Evolutionary conservation across 345 rosid species (phyloP).

Genomic region (Syzygium oleosum): DNA sequence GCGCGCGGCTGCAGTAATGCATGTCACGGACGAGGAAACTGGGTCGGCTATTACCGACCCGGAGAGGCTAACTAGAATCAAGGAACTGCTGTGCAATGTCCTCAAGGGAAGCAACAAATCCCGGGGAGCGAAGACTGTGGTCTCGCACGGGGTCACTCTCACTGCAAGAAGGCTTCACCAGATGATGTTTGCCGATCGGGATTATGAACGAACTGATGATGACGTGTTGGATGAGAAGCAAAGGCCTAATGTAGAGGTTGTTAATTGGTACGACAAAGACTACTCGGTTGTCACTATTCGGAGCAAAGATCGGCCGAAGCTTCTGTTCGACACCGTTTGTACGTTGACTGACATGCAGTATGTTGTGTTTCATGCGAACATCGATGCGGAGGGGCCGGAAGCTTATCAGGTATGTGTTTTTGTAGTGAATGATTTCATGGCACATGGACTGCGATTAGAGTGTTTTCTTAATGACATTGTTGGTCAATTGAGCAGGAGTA

Average conservation of each 20-base stretch:
- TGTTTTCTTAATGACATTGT: not conserved
- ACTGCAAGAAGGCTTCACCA: slow-evolving; percentile 93
- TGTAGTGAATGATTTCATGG: not conserved
- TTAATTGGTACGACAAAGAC: slow-evolving; percentile 73
- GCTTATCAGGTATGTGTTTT: slow-evolving; percentile 57
- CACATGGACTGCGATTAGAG: not conserved
- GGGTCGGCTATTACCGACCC: slow-evolving; percentile 58
- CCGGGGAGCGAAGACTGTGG: slow-evolving; percentile 58
- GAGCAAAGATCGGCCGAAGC: slow-evolving; percentile 90
- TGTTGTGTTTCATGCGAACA: slow-evolving; percentile 85
- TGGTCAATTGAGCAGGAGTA: slow-evolving; percentile 47
- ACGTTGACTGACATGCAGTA: slow-evolving; percentile 95
- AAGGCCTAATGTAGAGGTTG: slow-evolving; percentile 70
- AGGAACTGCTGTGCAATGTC: slow-evolving; percentile 63
- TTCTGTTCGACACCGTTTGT: slow-evolving; percentile 80
- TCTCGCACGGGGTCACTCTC: slow-evolving; percentile 57
- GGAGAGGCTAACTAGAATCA: slow-evolving; percentile 54
- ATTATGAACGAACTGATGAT: slow-evolving; percentile 49
- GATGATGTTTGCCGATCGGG: slow-evolving; percentile 97
- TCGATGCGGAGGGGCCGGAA: slow-evolving; percentile 60
- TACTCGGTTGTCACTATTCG: slow-evolving; percentile 76
- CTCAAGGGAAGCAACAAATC: slow-evolving; percentile 69
- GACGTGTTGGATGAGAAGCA: slow-evolving; percentile 45
- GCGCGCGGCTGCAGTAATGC: slow-evolving; percentile 88
- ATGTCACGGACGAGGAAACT: slow-evolving; percentile 66